A percentile compares a stretch with the other conserved stretches of the same genome.
These are phyloP conservation scores for Collybiopsis confluens DNA, from an alignment of 768 basidiomycete genomes.

Conservation along the genomic window DNA sequence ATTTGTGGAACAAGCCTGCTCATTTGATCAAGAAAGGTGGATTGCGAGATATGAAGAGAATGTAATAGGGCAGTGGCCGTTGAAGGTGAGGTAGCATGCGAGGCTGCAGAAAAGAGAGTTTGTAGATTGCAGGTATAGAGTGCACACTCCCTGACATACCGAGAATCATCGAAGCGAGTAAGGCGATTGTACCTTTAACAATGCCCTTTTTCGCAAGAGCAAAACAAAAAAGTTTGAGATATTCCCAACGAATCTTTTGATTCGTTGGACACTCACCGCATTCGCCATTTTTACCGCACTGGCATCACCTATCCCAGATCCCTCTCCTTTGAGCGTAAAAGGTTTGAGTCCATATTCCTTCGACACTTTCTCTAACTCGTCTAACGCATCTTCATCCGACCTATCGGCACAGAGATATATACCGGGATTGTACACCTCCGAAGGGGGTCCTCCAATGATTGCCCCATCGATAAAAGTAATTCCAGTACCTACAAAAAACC, in stretches of 20 bases:
- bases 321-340: constrained; percentile 35
- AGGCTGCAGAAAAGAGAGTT: constrained; percentile 24
- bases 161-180: constrained; percentile 40
- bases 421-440: constrained; percentile 33
- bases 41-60: constrained; percentile 35
- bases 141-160: constrained; percentile 19
- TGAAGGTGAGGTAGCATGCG: constrained; percentile 45
- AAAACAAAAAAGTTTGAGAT: not conserved
- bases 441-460: constrained; percentile 43
- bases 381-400: constrained; percentile 24
- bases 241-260: not conserved
- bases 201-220: no score
- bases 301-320: constrained; percentile 39
- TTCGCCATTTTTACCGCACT: constrained; percentile 51
- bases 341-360: constrained; percentile 33
- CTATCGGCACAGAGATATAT: constrained; percentile 38
- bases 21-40: constrained; percentile 27
- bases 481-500: constrained; percentile 29
- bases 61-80: constrained; percentile 42
- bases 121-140: not conserved
- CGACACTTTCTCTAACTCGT: constrained; percentile 28
- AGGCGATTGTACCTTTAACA: constrained; percentile 36
- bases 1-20: constrained; percentile 27
- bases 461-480: constrained; percentile 41
- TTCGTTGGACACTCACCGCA: constrained; percentile 30